Base-by-base conservation (phyloP, 345 rosid genomes). In the Brassica napus region DNA sequence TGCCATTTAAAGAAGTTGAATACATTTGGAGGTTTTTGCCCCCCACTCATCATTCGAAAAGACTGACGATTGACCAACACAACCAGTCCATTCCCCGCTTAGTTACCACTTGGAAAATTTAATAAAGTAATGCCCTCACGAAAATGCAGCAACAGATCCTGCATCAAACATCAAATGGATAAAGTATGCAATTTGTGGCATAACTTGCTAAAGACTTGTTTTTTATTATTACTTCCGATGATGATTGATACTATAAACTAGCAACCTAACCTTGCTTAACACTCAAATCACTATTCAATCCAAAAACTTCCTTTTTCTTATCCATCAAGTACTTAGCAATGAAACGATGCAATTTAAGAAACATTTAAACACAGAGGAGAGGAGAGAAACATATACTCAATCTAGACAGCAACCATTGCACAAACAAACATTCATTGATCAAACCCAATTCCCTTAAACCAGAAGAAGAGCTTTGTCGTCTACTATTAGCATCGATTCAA, bases 11-110 rank as follows among this genome's bases (percentile, higher is more conserved):
- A 87, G 69, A 86, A 77, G 83, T 86, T 83, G 68, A 87, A 74
- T 79, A 86, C 83, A 85, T 88, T 87, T 84, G 86, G 79, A 79
- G 79, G 84, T 82, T 84, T 89, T 77, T 84, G 87, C 87, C 90
- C 79, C 86, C 90, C 71, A 85, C 89, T 93, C 99, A 93, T 96
- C 92, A 89, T 96, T 87, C 77, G 82, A 67, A 80, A 82, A 85
- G 82, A 84, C 83, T 54, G 79, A 78, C 85, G 64, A 90, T 75
- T 68, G 88, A 86, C 73, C 81, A 87, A 82, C 83, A 80, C 82
- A 82, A 70, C 94, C 92, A 85, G 89, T 89, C 98, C 98, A 96
- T 92, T 83, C 90, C 98, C 89, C 77, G 44, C 3, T 8, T 2
- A 75, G 65, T 66, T 69, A 81, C 79, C 73, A 79, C 44, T 52